Percentiles rank a stretch among this genome's conserved stretches.
Conservation (phyloP, 768 basidiomycete genomes). For the Russula olivacea region DNA sequence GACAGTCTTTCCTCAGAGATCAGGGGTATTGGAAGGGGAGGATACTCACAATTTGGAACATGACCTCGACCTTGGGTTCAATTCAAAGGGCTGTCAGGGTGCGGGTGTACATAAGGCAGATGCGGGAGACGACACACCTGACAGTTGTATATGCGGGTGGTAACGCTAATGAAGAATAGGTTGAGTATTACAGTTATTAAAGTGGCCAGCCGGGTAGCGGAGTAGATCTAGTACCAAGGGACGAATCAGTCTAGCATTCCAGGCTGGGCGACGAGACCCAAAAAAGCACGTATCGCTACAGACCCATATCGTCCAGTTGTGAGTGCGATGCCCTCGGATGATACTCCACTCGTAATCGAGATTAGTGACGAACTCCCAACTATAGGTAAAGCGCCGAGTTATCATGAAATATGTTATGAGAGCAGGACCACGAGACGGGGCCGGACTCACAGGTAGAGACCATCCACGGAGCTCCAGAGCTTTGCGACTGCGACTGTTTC, state of each 20-base stretch:
- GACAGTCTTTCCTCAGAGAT: neutral
- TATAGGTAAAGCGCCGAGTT: neutral
- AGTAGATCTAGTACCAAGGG: neutral
- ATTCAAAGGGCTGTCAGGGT: neutral
- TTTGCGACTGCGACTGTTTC: neutral
- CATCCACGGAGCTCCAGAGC: neutral
- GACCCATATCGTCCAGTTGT: neutral
- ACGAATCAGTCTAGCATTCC: too few relatives aligned
- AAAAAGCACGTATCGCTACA: neutral
- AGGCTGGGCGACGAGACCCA: neutral
- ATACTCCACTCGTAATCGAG: neutral
- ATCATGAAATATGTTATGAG: neutral
- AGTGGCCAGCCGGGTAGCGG: neutral
- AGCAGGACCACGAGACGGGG: neutral
- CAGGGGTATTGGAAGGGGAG: too few relatives aligned
- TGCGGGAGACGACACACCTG: neutral
- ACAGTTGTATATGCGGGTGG: neutral
- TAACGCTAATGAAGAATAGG: neutral
- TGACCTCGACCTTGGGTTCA: neutral
- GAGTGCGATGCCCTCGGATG: neutral
- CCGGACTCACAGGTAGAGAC: constrained; percentile 1
- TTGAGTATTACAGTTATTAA: neutral
- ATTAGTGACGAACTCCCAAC: neutral
- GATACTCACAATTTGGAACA: neutral
- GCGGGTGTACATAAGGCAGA: neutral